Percentiles rank a stretch among this genome's conserved stretches.
Evolutionary conservation across 345 rosid species (phyloP).

Genomic region (Microcos paniculata): DNA sequence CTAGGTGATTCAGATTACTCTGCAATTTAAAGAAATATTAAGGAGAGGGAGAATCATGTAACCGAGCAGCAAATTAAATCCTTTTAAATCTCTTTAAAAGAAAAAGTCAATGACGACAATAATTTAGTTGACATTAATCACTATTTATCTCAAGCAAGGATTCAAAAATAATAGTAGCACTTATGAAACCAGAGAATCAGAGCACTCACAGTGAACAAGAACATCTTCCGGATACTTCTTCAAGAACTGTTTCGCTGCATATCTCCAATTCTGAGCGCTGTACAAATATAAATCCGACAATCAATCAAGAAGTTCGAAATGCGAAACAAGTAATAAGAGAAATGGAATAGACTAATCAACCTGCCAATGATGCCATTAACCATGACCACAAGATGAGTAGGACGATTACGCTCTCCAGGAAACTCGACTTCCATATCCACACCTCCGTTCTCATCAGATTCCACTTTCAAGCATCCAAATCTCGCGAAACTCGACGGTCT

Average conservation of each 20-base stretch:
- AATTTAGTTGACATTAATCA: not conserved
- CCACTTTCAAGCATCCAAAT: constrained; percentile 56
- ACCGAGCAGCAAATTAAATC: not conserved
- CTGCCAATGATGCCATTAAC: constrained; percentile 91
- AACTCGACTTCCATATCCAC: constrained; percentile 49
- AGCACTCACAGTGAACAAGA: constrained; percentile 66
- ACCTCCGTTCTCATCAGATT: constrained; percentile 43
- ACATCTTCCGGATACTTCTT: constrained; percentile 58
- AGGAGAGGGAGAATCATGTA: not conserved
- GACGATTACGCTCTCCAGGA: constrained; percentile 38
- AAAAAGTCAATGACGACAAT: not conserved
- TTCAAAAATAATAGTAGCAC: not conserved
- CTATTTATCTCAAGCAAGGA: not conserved
- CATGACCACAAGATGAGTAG: constrained; percentile 75
- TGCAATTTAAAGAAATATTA: not conserved
- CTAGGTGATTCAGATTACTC: not conserved
- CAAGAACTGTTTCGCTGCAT: constrained; percentile 69
- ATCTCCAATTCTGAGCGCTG: constrained; percentile 79
- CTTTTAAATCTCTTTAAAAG: too few species aligned
- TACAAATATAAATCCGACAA: not conserved
- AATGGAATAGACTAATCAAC: constrained; percentile 25
- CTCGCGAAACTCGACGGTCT: constrained; percentile 26
- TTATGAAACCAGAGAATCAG: not conserved
- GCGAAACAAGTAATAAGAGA: not conserved
- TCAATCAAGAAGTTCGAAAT: not conserved